These are phyloP conservation scores for Nematocida displodere DNA, from an alignment of 371 early-diverging fungal species.

Conservation along the genomic window DNA sequence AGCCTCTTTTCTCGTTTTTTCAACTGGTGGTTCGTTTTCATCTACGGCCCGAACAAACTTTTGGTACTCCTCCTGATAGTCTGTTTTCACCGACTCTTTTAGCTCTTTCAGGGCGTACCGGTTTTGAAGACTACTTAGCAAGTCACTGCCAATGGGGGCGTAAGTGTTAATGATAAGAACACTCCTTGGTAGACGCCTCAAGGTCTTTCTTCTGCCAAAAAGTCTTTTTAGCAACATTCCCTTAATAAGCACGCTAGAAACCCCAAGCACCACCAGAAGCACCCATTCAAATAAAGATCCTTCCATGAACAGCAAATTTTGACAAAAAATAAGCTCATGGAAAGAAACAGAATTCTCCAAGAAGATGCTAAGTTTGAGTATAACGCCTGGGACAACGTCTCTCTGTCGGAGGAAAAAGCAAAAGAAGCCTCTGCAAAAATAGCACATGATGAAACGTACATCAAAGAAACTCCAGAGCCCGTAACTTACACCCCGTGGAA, in stretches of 20 bases:
- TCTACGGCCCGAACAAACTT: background rate
- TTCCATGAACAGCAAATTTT: no score
- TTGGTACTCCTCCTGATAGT: background rate
- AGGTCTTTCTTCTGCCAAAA: background rate
- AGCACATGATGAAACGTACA: conserved; percentile 26
- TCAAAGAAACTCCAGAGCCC: background rate
- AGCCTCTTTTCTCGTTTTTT: background rate
- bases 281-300: no score
- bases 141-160: background rate
- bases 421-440: conserved; percentile 38
- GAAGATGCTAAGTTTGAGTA: conserved; percentile 45
- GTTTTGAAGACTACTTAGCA: background rate
- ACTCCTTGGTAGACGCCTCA: background rate
- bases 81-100: background rate
- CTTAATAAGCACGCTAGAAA: background rate
- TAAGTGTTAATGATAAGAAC: conserved; percentile 5
- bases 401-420: conserved; percentile 22
- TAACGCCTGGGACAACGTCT: conserved; percentile 57
- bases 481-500: conserved; percentile 50
- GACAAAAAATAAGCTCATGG: background rate
- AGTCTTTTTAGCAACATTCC: background rate
- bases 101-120: background rate
- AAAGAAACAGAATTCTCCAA: background rate
- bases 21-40: background rate
- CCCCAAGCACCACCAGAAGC: background rate